A percentile compares a stretch with the other conserved stretches of the same genome.
Evolutionary conservation across 2,329 filamentous ascomycete genomes (phyloP).

Genomic region (Xylariomycetidae sp.): DNA sequence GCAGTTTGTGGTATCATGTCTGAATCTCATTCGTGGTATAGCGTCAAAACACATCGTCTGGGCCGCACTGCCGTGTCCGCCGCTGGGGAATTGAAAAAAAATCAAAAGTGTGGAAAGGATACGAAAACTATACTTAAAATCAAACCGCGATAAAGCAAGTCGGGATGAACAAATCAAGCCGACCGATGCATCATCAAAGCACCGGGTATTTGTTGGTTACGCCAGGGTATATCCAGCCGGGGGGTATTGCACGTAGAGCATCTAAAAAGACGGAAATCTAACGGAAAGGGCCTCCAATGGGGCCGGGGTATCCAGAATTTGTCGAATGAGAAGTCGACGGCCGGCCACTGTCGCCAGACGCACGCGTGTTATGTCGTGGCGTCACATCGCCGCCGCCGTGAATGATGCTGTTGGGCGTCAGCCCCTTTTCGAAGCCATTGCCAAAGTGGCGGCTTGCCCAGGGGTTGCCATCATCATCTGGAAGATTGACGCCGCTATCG

Average conservation of each 20-base stretch:
- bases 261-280: constrained; percentile 54
- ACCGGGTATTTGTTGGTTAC: constrained; percentile 55
- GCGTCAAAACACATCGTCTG: constrained; percentile 25
- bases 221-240: constrained; percentile 63
- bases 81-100: constrained; percentile 18
- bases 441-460: constrained; percentile 57
- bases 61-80: constrained; percentile 16
- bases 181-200: constrained; percentile 40
- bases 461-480: constrained; percentile 73
- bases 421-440: constrained; percentile 61
- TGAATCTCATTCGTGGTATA: constrained; percentile 21
- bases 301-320: constrained; percentile 92
- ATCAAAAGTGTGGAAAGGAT: constrained; percentile 13
- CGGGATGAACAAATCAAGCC: constrained; percentile 27
- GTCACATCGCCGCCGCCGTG: constrained; percentile 76
- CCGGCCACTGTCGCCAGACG: constrained; percentile 85
- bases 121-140: constrained; percentile 15
- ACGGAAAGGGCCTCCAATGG: constrained; percentile 86
- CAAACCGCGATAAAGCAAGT: constrained; percentile 11
- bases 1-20: constrained; percentile 32
- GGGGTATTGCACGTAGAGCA: constrained; percentile 51
- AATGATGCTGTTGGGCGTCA: constrained; percentile 52
- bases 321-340: constrained; percentile 94
- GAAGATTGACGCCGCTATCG: constrained; percentile 90
- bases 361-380: constrained; percentile 76